Base-by-base conservation (phyloP, 805 yeast species). In the Kodamaea jinghongensis region DNA sequence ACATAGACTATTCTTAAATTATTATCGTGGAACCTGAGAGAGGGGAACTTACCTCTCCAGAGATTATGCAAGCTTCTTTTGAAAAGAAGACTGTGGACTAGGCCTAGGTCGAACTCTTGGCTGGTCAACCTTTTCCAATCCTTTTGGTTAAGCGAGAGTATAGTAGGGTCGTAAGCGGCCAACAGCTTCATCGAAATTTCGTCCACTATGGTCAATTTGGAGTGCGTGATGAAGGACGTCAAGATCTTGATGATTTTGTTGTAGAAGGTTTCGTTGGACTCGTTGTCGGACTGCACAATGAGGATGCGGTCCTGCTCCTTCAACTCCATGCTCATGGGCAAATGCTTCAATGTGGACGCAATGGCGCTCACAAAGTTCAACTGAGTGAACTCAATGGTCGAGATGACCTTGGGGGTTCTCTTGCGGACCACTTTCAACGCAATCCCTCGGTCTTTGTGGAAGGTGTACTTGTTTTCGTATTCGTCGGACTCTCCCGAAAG, bases 351-450 rank as follows among this genome's bases (percentile, higher is more conserved):
- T 15, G 73, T 62, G 1, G 83, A 67, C 2, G 85, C 78, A 25
- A 74, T 59, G 5, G 79, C 67, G 45, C 81, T 72, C 4, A 78
- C 73, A 29, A 79, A 54, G 45, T 76, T 75, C 42, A 71, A 61
- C 41, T 78, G 82, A 4, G 78, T 70, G 49, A 72, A 78, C 9
- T 44, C 51, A 3, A 51, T 44, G 23, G 51, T 38, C 1, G 52
- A 42, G n/a, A 41, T 5, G 10, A 52, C 49, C 28, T 38, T 44
- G 28, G 44, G 42, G 27, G 48, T 47, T 11, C 46, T 36, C 26
- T 51, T 49, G 4, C 47, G 39, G 4, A 59, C 49, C 4, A 64
- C 38, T 28, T 48, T 51, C 10, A 68, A 34, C 2, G 70, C 65
- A 4, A 63, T 57, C 2, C 73, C 73, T 31, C 57, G 58, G 46